Evolutionary conservation across 2,329 filamentous ascomycete species (phyloP), one percentile per base, ranked within the genome.

Genomic region (Cytospora mali): DNA sequence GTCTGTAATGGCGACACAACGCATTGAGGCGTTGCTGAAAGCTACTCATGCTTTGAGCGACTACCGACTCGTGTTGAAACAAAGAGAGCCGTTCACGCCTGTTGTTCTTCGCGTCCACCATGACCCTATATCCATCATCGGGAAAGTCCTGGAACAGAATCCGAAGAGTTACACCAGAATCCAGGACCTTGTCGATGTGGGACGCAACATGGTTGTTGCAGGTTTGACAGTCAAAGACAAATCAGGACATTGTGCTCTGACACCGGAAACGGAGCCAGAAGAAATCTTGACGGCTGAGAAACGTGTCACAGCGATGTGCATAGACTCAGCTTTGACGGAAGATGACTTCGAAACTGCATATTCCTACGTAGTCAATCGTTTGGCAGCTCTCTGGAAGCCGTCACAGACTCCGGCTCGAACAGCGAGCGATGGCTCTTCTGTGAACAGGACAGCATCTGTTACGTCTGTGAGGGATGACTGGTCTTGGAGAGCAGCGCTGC

Each of bases 271-370:
- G 49, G 66, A 75, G 39, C 66, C 67, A 60, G 68, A 65, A 25
- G 73, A 73, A 49, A 75, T 74, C 10, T 67, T 73, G 4, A 64
- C 72, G 42, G 83, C 85, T 4, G 86, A 89, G 70, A 85, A 84
- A 54, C 84, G 91, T 31, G 86, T 95, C 56, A 88, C 87, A 6
- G 88, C 89, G 63, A 92, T 94, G 89, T 92, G 91, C 66, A 87
- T 94, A 48, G 88, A 92, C 71, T 87, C 89, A 16, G 90, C 91
- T 14, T 80, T 66, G 1, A 80, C 81, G 11, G 90, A 93, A 71
- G 88, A 93, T 66, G 92, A 87, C 71, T 95, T 95, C 65, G 92
- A 96, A 72, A 95, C 91, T 0, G 91, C 91, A 13, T 95, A 94
- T 73, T 93, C 90, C 0, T 94, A 91, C 71, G 88, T 93, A 1